Evolutionary conservation across 768 basidiomycete genomes (phyloP), one percentile per base, ranked within the genome.

Genomic region (Termitomyces sp.): DNA sequence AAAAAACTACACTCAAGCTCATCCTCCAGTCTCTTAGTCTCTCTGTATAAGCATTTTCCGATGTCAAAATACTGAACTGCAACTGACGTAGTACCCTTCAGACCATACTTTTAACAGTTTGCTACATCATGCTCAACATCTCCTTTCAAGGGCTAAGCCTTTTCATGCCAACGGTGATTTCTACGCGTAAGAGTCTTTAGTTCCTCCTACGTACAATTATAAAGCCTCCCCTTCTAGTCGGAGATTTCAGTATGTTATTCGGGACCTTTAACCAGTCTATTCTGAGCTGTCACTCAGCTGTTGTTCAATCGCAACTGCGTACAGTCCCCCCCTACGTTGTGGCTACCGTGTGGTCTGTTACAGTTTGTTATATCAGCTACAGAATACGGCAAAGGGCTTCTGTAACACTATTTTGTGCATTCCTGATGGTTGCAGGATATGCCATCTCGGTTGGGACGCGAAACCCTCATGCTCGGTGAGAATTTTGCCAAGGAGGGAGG

Each of bases 321-420:
- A 78, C 77, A n/a, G 78, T 80, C 1, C 77, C 77, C 0, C 75
- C 76, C 3, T 79, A 74, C 53, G 54, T 74, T n/a, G 71, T 72
- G 4, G 72, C 70, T 17, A 71, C 66, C 5, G 67, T 74, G 34
- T 78, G 76, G 72, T 68, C 76, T 1, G 48, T 78, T 22, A 35
- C 65, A 21, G 62, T 59, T 28, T 64, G 71, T 14, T 78, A 71
- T 58, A 53, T 62, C 24, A 71, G 73, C 50, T 74, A 69, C 51
- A 70, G 71, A n/a, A 63, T 69, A 7, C 69, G 67, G 44, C 66
- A 71, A 51, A 70, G 75, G 15, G 70, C 66, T 8, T 58, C 67
- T 17, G 67, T 72, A 11, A 69, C 76, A 47, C 58, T 75, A 10
- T 51, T 66, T 12, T 76, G 72, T 19, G 67, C 64, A 11, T 21